These are phyloP conservation scores for Hypholoma sublateritium DNA, from an alignment of 768 basidiomycete species.

Conservation along the genomic window DNA sequence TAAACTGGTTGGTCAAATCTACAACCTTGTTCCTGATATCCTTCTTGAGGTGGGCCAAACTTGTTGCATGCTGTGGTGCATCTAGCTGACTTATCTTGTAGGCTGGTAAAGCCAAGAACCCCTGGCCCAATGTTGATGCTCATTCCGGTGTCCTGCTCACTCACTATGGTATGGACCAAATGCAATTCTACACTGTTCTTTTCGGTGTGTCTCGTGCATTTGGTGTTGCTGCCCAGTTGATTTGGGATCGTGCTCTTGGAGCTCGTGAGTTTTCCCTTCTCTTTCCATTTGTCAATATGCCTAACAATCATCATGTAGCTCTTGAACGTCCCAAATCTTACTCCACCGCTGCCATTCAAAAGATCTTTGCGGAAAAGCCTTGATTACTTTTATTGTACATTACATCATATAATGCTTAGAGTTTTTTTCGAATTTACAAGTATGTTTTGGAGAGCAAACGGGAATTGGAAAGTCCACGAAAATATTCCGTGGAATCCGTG, in stretches of 20 bases:
- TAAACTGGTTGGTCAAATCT: constrained; percentile 90
- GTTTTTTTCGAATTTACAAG: neutral
- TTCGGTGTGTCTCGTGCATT: constrained; percentile 97
- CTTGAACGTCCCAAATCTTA: constrained; percentile 92
- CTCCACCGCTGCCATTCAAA: constrained; percentile 76
- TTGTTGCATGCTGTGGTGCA: neutral
- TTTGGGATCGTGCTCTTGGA: constrained; percentile 92
- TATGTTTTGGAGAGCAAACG: no score
- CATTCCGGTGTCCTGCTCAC: constrained; percentile 91
- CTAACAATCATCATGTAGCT: constrained; percentile 36
- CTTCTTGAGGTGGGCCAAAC: constrained; percentile 63
- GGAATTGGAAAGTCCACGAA: no score
- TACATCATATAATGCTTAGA: neutral
- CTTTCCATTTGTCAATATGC: neutral
- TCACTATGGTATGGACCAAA: constrained; percentile 83
- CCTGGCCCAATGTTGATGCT: constrained; percentile 97
- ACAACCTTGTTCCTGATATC: constrained; percentile 86
- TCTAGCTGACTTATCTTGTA: constrained; percentile 22
- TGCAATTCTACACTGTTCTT: constrained; percentile 96
- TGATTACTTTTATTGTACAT: constrained; percentile 7
- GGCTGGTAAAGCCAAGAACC: constrained; percentile 93
- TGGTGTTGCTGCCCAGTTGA: constrained; percentile 85
- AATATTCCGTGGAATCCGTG: no score
- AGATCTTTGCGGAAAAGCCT: constrained; percentile 68
- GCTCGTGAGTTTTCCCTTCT: constrained; percentile 61